Conservation (phyloP, 129 eudicot species). For the sunflower (Helianthus annuus) region DNA sequence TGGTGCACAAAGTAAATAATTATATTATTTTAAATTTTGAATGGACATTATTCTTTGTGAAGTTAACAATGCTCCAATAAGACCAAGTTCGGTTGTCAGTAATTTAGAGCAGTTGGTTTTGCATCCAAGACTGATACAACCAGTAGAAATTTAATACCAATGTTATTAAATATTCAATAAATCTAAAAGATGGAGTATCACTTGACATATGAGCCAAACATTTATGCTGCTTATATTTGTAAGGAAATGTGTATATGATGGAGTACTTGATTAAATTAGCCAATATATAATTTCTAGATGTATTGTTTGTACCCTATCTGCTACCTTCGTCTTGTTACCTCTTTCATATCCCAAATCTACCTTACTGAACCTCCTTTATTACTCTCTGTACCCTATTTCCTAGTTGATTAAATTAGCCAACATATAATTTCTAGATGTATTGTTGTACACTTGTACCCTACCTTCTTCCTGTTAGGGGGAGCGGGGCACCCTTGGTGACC, state of each 20-base stretch:
- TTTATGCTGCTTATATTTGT: neutral
- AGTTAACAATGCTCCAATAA: neutral
- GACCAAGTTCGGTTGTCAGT: too few relatives aligned
- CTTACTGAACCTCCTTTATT: slow-evolving; percentile 35
- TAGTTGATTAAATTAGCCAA: neutral
- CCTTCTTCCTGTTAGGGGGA: slow-evolving; percentile 25
- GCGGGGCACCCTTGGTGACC: too few relatives aligned
- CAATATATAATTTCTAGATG: slow-evolving; percentile 5
- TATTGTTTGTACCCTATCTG: slow-evolving; percentile 16
- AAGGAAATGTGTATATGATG: neutral
- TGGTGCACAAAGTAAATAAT: neutral
- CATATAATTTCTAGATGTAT: slow-evolving; percentile 12
- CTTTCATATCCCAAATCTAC: slow-evolving; percentile 34
- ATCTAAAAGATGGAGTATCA: slow-evolving; percentile 14
- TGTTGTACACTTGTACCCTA: slow-evolving; percentile 17
- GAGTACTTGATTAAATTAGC: neutral
- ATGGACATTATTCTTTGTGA: neutral
- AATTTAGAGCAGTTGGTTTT: too few relatives aligned
- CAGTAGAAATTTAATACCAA: slow-evolving; percentile 9
- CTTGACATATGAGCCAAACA: too few relatives aligned
- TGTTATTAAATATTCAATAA: slow-evolving; percentile 22
- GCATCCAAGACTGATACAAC: neutral
- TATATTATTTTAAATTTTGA: neutral
- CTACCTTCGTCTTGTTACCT: slow-evolving; percentile 29
- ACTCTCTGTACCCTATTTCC: slow-evolving; percentile 16